phyloP scores from a whole-genome alignment of 176 grass and related monocot genomes.

The Elymus sibiricus region DNA sequence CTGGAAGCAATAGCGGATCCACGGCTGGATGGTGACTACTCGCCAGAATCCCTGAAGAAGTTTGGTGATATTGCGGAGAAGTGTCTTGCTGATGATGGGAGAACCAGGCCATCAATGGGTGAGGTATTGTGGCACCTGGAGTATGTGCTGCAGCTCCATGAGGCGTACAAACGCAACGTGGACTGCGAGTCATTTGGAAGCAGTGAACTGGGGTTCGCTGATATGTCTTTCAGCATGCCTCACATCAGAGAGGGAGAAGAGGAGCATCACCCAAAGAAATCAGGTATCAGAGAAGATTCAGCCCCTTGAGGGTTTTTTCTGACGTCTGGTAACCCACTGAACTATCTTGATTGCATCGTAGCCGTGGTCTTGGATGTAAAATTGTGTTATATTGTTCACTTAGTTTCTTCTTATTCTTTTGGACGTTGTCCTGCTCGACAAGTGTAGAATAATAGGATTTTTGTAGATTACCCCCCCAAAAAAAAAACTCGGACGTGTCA shows the following conservation, averaged over 20 bases:
- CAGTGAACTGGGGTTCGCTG: slow-evolving; percentile 70
- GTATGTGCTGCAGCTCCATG: slow-evolving; percentile 84
- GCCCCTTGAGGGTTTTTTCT: slow-evolving; percentile 29
- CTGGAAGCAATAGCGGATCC: slow-evolving; percentile 72
- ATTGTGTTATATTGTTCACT: slow-evolving; percentile 33
- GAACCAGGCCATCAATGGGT: slow-evolving; percentile 72
- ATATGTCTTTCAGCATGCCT: slow-evolving; percentile 64
- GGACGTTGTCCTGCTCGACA: slow-evolving; percentile 26
- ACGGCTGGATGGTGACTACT: slow-evolving; percentile 67
- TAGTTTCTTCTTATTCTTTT: slow-evolving; percentile 41
- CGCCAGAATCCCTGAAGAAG: slow-evolving; percentile 84
- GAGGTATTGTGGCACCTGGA: slow-evolving; percentile 97
- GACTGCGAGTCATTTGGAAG: slow-evolving; percentile 83
- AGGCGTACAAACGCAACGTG: slow-evolving; percentile 65
- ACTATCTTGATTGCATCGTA: slow-evolving; percentile 25
- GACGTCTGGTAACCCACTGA: slow-evolving; percentile 4
- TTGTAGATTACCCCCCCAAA: slow-evolving; percentile 35
- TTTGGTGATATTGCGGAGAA: slow-evolving; percentile 94
- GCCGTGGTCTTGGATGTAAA: slow-evolving; percentile 26
- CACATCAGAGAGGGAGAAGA: slow-evolving; percentile 66
- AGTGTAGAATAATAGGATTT: slow-evolving; percentile 57
- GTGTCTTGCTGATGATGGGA: slow-evolving; percentile 87
- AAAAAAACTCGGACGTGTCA: slow-evolving; percentile 8
- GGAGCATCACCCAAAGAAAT: slow-evolving; percentile 43
- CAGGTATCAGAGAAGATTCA: slow-evolving; percentile 40